Conservation (phyloP, 1,284 basidiomycete species). For the Neonothopanus nambi region DNA sequence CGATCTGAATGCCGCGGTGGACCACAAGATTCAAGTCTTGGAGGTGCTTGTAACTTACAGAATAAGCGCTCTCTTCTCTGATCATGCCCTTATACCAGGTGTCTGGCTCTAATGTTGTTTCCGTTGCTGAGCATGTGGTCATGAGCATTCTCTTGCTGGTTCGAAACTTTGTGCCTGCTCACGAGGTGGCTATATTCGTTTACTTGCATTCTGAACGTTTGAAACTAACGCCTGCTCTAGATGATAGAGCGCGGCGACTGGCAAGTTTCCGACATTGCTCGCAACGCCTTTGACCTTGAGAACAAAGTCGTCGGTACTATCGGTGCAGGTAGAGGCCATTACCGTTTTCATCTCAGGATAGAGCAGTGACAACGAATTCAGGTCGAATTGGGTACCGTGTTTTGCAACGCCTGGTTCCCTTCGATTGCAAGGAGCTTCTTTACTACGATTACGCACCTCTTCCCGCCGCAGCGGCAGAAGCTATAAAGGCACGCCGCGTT, state of each 20-base stretch:
- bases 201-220: background rate
- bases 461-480: slow-evolving; percentile 67
- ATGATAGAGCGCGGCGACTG: slow-evolving; percentile 87
- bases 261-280: slow-evolving; percentile 81
- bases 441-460: slow-evolving; percentile 92
- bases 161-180: slow-evolving; percentile 83
- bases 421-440: slow-evolving; percentile 89
- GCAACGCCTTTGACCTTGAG: slow-evolving; percentile 87
- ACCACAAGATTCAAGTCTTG: slow-evolving; percentile 80
- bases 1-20: slow-evolving; percentile 87
- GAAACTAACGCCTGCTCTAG: slow-evolving; percentile 31
- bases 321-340: slow-evolving; percentile 63
- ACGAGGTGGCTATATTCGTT: slow-evolving; percentile 52
- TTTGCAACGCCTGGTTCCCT: slow-evolving; percentile 83
- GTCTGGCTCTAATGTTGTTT: slow-evolving; percentile 84
- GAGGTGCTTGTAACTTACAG: slow-evolving; percentile 45
- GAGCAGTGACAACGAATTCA: too few relatives aligned
- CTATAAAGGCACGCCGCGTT: slow-evolving; percentile 75
- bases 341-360: too few relatives aligned
- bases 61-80: background rate
- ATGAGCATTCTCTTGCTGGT: slow-evolving; percentile 80
- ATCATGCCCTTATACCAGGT: slow-evolving; percentile 40
- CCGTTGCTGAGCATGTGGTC: slow-evolving; percentile 91
- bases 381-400: slow-evolving; percentile 82
- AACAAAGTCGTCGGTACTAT: slow-evolving; percentile 90